These are phyloP conservation scores for Zoysia pacifica DNA, from an alignment of 176 grass and related monocot genomes.

Conservation along the genomic window DNA sequence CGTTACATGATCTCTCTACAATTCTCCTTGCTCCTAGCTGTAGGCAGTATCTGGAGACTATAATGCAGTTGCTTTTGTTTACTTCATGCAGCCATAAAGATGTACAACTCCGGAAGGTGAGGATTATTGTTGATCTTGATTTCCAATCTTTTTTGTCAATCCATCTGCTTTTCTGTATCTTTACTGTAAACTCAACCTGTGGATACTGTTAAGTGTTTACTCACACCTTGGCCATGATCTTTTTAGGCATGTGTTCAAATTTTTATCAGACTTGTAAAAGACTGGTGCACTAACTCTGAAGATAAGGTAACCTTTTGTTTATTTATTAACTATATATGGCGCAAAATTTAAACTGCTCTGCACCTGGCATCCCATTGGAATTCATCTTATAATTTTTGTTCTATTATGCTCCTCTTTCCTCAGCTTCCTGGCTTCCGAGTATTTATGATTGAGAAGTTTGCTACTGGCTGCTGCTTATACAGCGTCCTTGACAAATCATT, in stretches of 20 bases:
- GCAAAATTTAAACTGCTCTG: slow-evolving; percentile 11
- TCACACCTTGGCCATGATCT: slow-evolving; percentile 44
- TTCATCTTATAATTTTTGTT: slow-evolving; percentile 31
- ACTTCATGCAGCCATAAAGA: slow-evolving; percentile 93
- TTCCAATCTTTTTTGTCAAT: slow-evolving; percentile 29
- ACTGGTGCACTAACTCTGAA: slow-evolving; percentile 79
- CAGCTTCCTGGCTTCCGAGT: slow-evolving; percentile 90
- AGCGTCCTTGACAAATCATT: slow-evolving; percentile 98
- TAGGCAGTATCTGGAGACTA: slow-evolving; percentile 66
- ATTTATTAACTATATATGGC: slow-evolving; percentile 10
- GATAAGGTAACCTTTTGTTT: slow-evolving; percentile 72
- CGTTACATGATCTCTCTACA: slow-evolving; percentile 73
- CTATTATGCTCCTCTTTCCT: slow-evolving; percentile 30
- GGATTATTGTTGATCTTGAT: slow-evolving; percentile 32
- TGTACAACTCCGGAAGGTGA: slow-evolving; percentile 80
- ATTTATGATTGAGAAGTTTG: slow-evolving; percentile 91
- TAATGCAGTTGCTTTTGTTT: slow-evolving; percentile 80
- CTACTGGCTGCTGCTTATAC: slow-evolving; percentile 78
- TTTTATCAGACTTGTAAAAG: slow-evolving; percentile 88
- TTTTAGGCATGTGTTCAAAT: slow-evolving; percentile 88
- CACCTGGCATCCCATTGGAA: slow-evolving; percentile 26
- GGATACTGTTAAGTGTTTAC: neutral
- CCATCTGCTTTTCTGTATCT: slow-evolving; percentile 15
- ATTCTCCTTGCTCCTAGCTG: slow-evolving; percentile 76
- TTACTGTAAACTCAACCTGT: slow-evolving; percentile 2